Evolutionary conservation across 164 flowering plant species (phyloP), one percentile per base, ranked within the genome.

Genomic region (Piper betle): DNA sequence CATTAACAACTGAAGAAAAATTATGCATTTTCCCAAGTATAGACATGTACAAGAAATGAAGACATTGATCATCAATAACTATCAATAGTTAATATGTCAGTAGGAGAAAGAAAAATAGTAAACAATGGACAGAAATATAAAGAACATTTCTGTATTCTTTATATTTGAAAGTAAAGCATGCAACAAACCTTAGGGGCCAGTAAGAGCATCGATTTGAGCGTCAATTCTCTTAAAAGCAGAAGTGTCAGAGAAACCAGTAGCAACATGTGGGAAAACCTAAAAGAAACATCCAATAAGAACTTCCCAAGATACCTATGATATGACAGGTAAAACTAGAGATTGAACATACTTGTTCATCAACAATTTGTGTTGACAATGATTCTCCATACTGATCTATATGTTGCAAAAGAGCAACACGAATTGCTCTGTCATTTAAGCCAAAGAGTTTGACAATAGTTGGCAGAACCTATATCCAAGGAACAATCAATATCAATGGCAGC

Each of bases 361-460:
- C 96, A 69, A 87, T 52, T 80, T 94, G 93, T 50, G 88, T 67
- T 10, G 96, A 81, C 66, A 94, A 78, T 72, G 97, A 85, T 62
- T 88, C 96, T 64, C 99, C 99, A 80, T 62, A 94, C 69, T 91
- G 97, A 74, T 94, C 97, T 67, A 94, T 82, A 67, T 91, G 97
- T 71, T 88, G 99, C 66, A 94, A 76, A 46, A 94, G 91, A 63
- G 83, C 76, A 64, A 87, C 91, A 61, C 97, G 78, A 72, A 94
- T 83, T 64, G 95, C 93, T 63, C 96, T 82, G 71, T 94, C 99
- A 71, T 82, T 88, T 52, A 90, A 81, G 55, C 93, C 77, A 75
- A 85, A 94, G 50, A 94, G 91, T 73, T 94, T 94, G 50, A 91
- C 86, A 71, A 94, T 59, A 43, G 96, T 88, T 61, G 99, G 97